Percentiles rank a stretch among this genome's conserved stretches.
Evolutionary conservation across 1,284 basidiomycete species (phyloP).

Genomic region (Ustilago curta): DNA sequence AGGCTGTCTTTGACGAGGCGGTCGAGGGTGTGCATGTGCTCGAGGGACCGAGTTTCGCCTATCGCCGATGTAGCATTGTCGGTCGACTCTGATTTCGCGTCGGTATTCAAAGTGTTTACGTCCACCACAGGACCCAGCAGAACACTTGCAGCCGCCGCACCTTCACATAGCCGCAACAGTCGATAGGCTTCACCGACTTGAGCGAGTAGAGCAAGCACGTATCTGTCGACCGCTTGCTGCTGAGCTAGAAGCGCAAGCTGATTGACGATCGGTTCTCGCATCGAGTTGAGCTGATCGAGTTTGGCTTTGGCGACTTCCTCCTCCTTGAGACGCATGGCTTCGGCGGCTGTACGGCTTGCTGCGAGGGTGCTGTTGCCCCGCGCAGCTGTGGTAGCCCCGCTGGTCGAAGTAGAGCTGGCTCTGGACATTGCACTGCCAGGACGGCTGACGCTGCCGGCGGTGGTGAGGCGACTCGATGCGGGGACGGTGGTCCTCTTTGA

Average conservation of each 20-base stretch:
- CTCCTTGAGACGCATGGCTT: constrained; percentile 43
- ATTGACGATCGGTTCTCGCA: constrained; percentile 29
- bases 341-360: constrained; percentile 34
- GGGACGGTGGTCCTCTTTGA: constrained; percentile 14
- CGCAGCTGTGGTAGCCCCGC: constrained; percentile 9
- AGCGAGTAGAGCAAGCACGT: constrained; percentile 40
- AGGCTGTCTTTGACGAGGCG: constrained; percentile 41
- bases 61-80: background rate
- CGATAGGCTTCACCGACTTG: constrained; percentile 61
- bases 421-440: constrained; percentile 49
- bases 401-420: constrained; percentile 32
- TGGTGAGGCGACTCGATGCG: constrained; percentile 9
- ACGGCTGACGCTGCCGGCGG: constrained; percentile 25
- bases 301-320: constrained; percentile 23
- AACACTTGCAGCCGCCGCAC: constrained; percentile 41
- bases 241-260: constrained; percentile 26
- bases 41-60: background rate
- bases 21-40: constrained; percentile 18
- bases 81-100: background rate
- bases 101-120: background rate
- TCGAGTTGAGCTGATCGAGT: constrained; percentile 20
- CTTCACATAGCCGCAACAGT: constrained; percentile 51
- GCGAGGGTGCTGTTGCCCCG: constrained; percentile 28
- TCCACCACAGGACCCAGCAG: constrained; percentile 20
- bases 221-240: constrained; percentile 43